These are phyloP conservation scores for Porphyrellus cyaneotinctus DNA, from an alignment of 768 basidiomycete genomes.

Conservation along the genomic window DNA sequence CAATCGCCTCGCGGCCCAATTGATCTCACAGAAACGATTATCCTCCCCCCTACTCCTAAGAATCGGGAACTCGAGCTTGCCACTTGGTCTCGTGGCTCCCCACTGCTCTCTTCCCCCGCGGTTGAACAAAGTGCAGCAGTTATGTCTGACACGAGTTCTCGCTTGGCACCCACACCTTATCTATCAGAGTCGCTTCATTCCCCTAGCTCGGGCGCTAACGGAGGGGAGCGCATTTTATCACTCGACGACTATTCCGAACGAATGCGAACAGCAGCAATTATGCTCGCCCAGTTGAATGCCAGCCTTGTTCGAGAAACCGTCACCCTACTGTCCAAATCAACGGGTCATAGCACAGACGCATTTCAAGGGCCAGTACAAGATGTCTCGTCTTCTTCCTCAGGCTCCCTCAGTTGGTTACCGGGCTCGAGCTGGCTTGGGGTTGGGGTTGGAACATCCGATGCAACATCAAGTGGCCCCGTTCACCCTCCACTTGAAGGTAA, in stretches of 20 bases:
- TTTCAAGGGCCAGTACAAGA: slow-evolving; percentile 9
- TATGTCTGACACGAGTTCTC: slow-evolving; percentile 10
- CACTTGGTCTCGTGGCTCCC: slow-evolving; percentile 64
- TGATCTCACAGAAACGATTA: slow-evolving; percentile 82
- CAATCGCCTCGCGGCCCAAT: slow-evolving; percentile 67
- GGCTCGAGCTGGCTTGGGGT: slow-evolving; percentile 53
- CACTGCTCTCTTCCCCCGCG: slow-evolving; percentile 46
- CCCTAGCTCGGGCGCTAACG: background rate
- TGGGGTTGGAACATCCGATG: slow-evolving; percentile 18
- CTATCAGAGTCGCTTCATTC: slow-evolving; percentile 3
- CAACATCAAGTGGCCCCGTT: slow-evolving; percentile 23
- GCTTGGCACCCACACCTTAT: slow-evolving; percentile 1
- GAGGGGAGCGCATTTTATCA: slow-evolving; percentile 47
- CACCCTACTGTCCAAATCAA: slow-evolving; percentile 20
- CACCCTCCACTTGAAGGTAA: slow-evolving; percentile 31
- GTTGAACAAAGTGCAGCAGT: slow-evolving; percentile 34
- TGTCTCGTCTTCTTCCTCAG: slow-evolving; percentile 14
- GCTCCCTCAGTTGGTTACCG: slow-evolving; percentile 49
- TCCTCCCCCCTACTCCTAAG: slow-evolving; percentile 77
- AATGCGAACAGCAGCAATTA: slow-evolving; percentile 97
- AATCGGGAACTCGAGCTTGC: slow-evolving; percentile 87
- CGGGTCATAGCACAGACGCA: slow-evolving; percentile 1
- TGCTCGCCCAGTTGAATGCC: slow-evolving; percentile 95
- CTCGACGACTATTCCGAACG: slow-evolving; percentile 97
- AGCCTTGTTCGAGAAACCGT: slow-evolving; percentile 59